Percentiles rank a stretch among this genome's conserved stretches.
Evolutionary conservation across 208 protist genomes (phyloP).

Genomic region (Angomonas desouzai): DNA sequence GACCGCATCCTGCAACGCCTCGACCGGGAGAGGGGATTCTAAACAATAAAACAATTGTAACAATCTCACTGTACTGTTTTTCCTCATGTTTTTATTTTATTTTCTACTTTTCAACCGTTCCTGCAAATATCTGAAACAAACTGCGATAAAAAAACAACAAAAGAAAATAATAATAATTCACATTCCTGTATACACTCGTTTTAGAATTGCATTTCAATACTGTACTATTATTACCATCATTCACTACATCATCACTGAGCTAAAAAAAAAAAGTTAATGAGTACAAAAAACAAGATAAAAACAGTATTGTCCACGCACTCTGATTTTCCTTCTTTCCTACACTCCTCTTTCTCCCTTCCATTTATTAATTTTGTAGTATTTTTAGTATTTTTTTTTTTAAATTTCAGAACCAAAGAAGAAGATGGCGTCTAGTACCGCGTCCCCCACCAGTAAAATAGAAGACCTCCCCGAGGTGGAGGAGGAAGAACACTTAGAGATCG

Average conservation of each 20-base stretch:
- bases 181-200: background rate
- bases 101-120: background rate
- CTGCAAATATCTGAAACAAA: constrained; percentile 1
- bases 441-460: background rate
- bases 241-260: no score
- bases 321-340: no score
- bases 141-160: constrained; percentile 6
- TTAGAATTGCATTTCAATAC: constrained; percentile 1
- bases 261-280: no score
- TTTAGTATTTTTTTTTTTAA: constrained; percentile 11
- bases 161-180: background rate
- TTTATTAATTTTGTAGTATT: background rate
- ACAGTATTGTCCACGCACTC: no score
- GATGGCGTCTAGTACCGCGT: background rate
- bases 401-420: constrained; percentile 12
- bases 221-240: constrained; percentile 7
- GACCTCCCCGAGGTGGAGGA: constrained; percentile 12
- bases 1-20: constrained; percentile 41
- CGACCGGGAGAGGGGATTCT: constrained; percentile 7
- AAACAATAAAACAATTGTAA: constrained; percentile 18
- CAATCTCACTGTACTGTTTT: constrained; percentile 12
- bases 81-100: constrained; percentile 16
- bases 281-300: no score
- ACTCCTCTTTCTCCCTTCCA: background rate
- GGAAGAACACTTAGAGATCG: constrained; percentile 39